Evolutionary conservation across 2,329 filamentous ascomycete genomes (phyloP).

Genomic region (Diaporthe humulicola): DNA sequence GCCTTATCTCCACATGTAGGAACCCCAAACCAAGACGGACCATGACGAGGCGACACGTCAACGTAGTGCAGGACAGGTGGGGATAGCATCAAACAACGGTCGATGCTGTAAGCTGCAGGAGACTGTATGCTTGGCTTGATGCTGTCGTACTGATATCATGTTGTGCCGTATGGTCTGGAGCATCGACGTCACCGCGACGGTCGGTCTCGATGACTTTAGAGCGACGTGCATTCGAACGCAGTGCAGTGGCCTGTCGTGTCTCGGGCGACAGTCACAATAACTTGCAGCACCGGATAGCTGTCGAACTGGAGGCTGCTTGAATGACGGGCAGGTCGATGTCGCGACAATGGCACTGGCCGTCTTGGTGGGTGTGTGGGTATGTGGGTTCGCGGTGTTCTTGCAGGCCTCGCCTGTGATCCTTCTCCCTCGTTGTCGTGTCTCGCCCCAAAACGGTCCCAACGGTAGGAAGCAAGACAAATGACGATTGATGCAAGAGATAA

Average conservation of each 20-base stretch:
- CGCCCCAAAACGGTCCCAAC: not conserved
- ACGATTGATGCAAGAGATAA: not conserved
- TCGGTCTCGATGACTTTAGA: slow-evolving; percentile 15
- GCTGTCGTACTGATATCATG: not conserved
- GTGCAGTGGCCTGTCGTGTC: not conserved
- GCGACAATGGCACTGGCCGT: not conserved
- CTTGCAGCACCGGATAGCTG: not conserved
- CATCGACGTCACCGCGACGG: slow-evolving; percentile 7
- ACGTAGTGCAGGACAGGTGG: not conserved
- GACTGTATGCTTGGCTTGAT: not conserved
- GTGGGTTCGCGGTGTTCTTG: slow-evolving; percentile 1
- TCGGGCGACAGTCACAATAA: not conserved
- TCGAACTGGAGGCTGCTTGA: not conserved
- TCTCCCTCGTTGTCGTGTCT: not conserved
- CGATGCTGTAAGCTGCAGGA: not conserved
- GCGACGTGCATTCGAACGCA: not conserved
- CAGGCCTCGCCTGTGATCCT: not conserved
- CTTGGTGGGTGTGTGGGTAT: not conserved
- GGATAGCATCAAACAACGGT: not conserved
- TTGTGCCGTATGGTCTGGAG: not conserved
- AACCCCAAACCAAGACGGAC: not conserved
- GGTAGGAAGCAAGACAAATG: not conserved
- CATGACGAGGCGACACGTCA: not conserved
- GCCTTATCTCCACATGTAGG: slow-evolving; percentile 21
- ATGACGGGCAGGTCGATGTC: not conserved